Percentiles rank a stretch among this genome's conserved stretches.
Conservation (phyloP, 805 yeast species). For the Tetrapisispora taiwanensis region DNA sequence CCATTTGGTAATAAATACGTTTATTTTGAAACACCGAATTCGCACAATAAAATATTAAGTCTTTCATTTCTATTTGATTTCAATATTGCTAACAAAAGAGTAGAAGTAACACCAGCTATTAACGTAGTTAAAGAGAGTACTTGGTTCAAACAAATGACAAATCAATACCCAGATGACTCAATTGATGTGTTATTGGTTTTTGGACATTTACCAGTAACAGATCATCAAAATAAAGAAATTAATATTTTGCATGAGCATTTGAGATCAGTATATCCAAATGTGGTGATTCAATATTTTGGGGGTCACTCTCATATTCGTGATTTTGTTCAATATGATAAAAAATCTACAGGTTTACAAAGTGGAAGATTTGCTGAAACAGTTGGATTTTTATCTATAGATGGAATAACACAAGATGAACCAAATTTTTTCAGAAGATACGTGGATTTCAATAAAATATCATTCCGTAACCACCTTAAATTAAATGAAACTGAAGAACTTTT, state of each 20-base stretch:
- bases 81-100: slow-evolving; percentile 37
- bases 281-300: slow-evolving; percentile 76
- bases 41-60: slow-evolving; percentile 45
- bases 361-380: slow-evolving; percentile 89
- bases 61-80: slow-evolving; percentile 78
- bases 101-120: slow-evolving; percentile 53
- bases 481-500: slow-evolving; percentile 27
- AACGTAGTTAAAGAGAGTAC: slow-evolving; percentile 40
- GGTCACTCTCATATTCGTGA: slow-evolving; percentile 93
- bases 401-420: slow-evolving; percentile 16
- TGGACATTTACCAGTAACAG: slow-evolving; percentile 69
- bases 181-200: slow-evolving; percentile 61
- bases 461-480: slow-evolving; percentile 47
- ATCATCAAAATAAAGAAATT: slow-evolving; percentile 28
- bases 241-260: slow-evolving; percentile 34
- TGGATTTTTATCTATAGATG: slow-evolving; percentile 64
- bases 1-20: slow-evolving; percentile 61
- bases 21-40: slow-evolving; percentile 53
- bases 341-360: slow-evolving; percentile 74
- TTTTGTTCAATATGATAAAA: slow-evolving; percentile 55
- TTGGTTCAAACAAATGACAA: slow-evolving; percentile 53
- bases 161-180: slow-evolving; percentile 28
- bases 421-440: slow-evolving; percentile 55
- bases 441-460: slow-evolving; percentile 70
- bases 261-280: slow-evolving; percentile 49